phyloP scores from a whole-genome alignment of 257 asterid species.

The Solanum paucissectum region DNA sequence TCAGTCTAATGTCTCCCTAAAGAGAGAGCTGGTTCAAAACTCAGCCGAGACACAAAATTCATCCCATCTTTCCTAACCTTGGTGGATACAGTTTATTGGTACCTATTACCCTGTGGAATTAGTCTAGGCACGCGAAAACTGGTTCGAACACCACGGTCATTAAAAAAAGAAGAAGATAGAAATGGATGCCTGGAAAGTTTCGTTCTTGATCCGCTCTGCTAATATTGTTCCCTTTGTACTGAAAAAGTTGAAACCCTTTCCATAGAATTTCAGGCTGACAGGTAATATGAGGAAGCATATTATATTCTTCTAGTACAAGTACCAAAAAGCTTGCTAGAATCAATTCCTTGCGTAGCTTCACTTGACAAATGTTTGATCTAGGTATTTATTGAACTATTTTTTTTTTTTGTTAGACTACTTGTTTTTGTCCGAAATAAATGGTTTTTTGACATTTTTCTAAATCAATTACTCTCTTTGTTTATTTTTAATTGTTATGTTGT shows the following conservation, averaged over 20 bases:
- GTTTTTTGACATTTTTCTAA: no score
- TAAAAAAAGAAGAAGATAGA: no score
- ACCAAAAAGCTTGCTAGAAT: neutral
- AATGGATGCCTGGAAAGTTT: neutral
- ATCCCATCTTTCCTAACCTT: neutral
- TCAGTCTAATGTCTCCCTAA: neutral
- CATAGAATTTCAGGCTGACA: neutral
- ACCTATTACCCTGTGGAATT: no score
- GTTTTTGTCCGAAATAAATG: neutral
- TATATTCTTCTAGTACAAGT: neutral
- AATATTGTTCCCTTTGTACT: neutral
- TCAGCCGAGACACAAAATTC: neutral
- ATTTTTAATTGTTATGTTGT: no score
- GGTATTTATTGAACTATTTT: neutral
- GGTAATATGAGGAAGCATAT: neutral
- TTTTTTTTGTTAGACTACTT: neutral
- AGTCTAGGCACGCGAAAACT: no score
- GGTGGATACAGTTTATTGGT: neutral
- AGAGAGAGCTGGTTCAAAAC: neutral
- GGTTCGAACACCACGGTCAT: no score
- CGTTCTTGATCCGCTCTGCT: neutral
- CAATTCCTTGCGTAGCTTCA: neutral
- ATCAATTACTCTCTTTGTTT: no score
- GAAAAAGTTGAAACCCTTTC: neutral
- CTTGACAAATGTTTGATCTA: neutral